Evolutionary conservation across 106 monocot genomes (phyloP).

Genomic region (Allium fistulosum): DNA sequence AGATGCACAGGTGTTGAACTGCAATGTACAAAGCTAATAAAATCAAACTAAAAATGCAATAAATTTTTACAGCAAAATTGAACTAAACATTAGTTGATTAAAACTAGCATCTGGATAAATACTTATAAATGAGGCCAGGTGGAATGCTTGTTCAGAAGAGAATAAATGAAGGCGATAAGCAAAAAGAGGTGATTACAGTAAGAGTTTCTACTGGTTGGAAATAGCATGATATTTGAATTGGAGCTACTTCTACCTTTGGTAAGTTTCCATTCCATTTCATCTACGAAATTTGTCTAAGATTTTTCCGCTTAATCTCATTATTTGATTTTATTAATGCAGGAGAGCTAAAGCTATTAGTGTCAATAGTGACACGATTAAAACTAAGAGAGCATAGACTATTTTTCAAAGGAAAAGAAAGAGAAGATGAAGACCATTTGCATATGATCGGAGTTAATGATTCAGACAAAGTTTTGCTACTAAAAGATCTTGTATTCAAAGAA

Average conservation of each 20-base stretch:
- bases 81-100: too few relatives aligned
- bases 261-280: neutral
- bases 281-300: too few relatives aligned
- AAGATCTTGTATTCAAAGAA: too few relatives aligned
- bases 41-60: too few relatives aligned
- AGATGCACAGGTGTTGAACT: too few relatives aligned
- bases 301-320: too few relatives aligned
- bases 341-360: slow-evolving; percentile 32
- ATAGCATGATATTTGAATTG: slow-evolving; percentile 44
- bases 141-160: slow-evolving; percentile 81
- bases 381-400: slow-evolving; percentile 46
- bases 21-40: too few relatives aligned
- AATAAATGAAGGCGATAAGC: slow-evolving; percentile 3
- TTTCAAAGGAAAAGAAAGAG: slow-evolving; percentile 43
- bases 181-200: slow-evolving; percentile 23
- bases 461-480: too few relatives aligned
- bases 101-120: too few relatives aligned
- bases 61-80: too few relatives aligned
- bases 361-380: slow-evolving; percentile 37
- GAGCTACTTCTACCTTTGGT: slow-evolving; percentile 64
- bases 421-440: slow-evolving; percentile 40
- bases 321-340: slow-evolving; percentile 15
- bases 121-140: slow-evolving; percentile 27
- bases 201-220: slow-evolving; percentile 39
- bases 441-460: slow-evolving; percentile 38